Base-by-base conservation (phyloP, 1,284 basidiomycete genomes). In the Malassezia arunalokei region DNA sequence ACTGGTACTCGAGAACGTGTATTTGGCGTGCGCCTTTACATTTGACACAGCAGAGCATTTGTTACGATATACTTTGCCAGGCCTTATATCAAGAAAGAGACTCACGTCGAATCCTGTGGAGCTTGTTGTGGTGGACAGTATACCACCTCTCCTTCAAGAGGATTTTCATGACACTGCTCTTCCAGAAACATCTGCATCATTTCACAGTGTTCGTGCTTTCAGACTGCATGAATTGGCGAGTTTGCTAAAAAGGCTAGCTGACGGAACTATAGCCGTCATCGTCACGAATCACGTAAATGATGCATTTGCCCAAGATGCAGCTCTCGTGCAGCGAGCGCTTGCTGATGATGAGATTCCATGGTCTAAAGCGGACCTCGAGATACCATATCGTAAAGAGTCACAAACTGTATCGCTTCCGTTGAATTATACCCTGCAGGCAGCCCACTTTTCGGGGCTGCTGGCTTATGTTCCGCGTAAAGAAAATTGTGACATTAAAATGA, bases 221-320 rank as follows among this genome's bases (percentile, higher is more conserved):
- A 50, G 54, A 40, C 54, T 66, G 9, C 52, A 54, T 37, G 57
- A 60, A 28, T 38, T 66, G 2, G 58, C 55, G 1, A 58, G 59
- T 15, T 44, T 58, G 30, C 57, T 66, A 12, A 60, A 62, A 20
- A 53, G 54, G 0, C 40, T 64, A 11, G 56, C 58, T 29, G 24
- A 15, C 6, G 42, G 33, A 8, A 45, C 49, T 0, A n/a, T 48
- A 24, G 60, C 54, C 2, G 59, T 65, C 12, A 11, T 67, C 5
- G 60, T 65, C 6, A 37, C 59, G 45, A 67, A 67, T 42, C 65
- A 67, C 43, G 65, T 67, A 12, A 60, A 56, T 31, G 65, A 67
- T 24, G 63, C 62, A 1, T 67, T 67, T 43, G 63, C 56, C 0
- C 32, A 42, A 3, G 63, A 64, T n/a, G 53, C 56, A 30, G 47